Conservation (phyloP, 148 eudicot species). For the Amaranthus hypochondriacus region DNA sequence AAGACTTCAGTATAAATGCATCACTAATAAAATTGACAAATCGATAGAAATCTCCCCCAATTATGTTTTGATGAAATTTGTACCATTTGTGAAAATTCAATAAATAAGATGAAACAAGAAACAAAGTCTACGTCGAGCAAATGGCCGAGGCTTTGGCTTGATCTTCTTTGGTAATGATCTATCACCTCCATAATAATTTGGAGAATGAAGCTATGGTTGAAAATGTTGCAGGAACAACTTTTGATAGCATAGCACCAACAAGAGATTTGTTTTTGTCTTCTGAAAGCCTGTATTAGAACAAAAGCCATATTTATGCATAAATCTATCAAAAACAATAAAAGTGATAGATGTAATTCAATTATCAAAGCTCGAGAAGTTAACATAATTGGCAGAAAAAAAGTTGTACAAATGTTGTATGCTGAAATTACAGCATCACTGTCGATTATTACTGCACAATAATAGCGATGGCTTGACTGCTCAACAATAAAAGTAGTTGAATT, state of each 20-base stretch:
- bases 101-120: not conserved
- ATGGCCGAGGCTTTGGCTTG: constrained; percentile 75
- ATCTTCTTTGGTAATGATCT: constrained; percentile 43
- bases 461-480: constrained; percentile 97
- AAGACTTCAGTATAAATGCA: too few species aligned
- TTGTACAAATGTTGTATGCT: constrained; percentile 39
- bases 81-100: too few species aligned
- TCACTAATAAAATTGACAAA: too few species aligned
- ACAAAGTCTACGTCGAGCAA: constrained; percentile 58
- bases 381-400: not conserved
- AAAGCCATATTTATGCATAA: constrained; percentile 12
- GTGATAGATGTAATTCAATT: not conserved
- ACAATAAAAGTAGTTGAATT: constrained; percentile 95
- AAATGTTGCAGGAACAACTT: constrained; percentile 88
- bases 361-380: not conserved
- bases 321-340: not conserved
- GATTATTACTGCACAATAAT: constrained; percentile 77
- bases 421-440: constrained; percentile 93
- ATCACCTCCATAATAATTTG: constrained; percentile 74
- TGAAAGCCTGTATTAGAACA: constrained; percentile 57
- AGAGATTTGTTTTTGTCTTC: constrained; percentile 80
- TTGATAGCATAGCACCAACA: constrained; percentile 86
- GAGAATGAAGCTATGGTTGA: constrained; percentile 85
- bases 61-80: too few species aligned
- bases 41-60: too few species aligned